Evolutionary conservation across 768 basidiomycete genomes (phyloP).

Genomic region (Boletus sp.): DNA sequence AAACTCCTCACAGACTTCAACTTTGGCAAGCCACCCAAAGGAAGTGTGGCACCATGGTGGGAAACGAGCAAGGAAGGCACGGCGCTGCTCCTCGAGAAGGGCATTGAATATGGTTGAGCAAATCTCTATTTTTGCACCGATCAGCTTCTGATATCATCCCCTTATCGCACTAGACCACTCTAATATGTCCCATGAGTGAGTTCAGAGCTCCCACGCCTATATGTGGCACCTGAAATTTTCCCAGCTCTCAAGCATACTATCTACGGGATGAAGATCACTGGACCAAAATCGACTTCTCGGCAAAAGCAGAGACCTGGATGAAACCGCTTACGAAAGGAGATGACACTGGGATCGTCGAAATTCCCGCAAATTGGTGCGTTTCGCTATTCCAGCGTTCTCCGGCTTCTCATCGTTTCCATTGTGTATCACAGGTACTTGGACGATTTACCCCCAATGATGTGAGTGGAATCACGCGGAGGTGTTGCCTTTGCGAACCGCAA

Average conservation of each 20-base stretch:
- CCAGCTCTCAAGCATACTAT: constrained; percentile 61
- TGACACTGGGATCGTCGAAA: constrained; percentile 57
- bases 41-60: constrained; percentile 78
- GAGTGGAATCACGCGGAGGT: constrained; percentile 6
- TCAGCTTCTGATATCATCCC: constrained; percentile 5
- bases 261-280: constrained; percentile 65
- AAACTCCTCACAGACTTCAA: constrained; percentile 72
- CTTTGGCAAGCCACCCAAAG: constrained; percentile 53
- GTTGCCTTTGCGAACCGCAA: neutral
- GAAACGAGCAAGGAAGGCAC: constrained; percentile 69
- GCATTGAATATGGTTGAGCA: constrained; percentile 65
- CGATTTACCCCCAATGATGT: constrained; percentile 76
- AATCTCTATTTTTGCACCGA: neutral
- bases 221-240: neutral
- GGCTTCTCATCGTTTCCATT: neutral
- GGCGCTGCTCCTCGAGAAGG: constrained; percentile 61
- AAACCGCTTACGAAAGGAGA: constrained; percentile 63
- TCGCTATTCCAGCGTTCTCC: neutral
- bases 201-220: neutral
- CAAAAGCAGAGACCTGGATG: constrained; percentile 67
- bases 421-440: constrained; percentile 53
- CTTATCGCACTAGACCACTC: constrained; percentile 46
- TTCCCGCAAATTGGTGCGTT: constrained; percentile 67
- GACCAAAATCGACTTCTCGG: constrained; percentile 67
- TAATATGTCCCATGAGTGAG: constrained; percentile 51